A percentile compares a stretch with the other conserved stretches of the same genome.
phyloP scores from a whole-genome alignment of 108 stramenopile species.

The Discostella pseudostelligera region DNA sequence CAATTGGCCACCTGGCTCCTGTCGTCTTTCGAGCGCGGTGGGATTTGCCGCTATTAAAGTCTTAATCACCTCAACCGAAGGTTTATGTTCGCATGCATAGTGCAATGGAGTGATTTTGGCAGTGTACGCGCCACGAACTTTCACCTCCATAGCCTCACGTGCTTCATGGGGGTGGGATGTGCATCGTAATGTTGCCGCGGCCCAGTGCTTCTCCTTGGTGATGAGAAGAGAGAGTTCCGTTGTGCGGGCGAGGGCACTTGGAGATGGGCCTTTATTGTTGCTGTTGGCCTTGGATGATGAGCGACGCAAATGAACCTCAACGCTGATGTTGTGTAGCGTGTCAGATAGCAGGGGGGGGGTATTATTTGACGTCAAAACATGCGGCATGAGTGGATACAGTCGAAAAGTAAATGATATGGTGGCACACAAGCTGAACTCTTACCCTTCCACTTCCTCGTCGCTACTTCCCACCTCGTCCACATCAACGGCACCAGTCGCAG shows the following conservation, averaged over 20 bases:
- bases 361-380: too few relatives aligned
- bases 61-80: conserved; percentile 63
- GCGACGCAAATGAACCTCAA: conserved; percentile 31
- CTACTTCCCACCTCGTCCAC: conserved; percentile 49
- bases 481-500: conserved; percentile 28
- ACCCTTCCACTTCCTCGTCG: conserved; percentile 48
- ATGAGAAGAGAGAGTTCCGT: conserved; percentile 64
- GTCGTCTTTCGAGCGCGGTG: conserved; percentile 43
- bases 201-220: conserved; percentile 61
- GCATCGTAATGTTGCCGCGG: conserved; percentile 56
- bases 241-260: conserved; percentile 28
- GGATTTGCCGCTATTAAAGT: conserved; percentile 64
- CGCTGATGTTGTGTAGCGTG: conserved; percentile 8
- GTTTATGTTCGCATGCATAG: conserved; percentile 76
- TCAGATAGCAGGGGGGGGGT: too few relatives aligned
- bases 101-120: conserved; percentile 72
- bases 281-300: not conserved
- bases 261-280: conserved; percentile 12
- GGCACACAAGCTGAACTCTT: conserved; percentile 6
- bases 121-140: conserved; percentile 76
- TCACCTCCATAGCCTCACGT: conserved; percentile 51
- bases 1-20: conserved; percentile 76
- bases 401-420: too few relatives aligned
- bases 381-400: too few relatives aligned
- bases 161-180: conserved; percentile 61